Conservation (phyloP, 768 basidiomycete genomes). For the Agaricus subrufescens region DNA sequence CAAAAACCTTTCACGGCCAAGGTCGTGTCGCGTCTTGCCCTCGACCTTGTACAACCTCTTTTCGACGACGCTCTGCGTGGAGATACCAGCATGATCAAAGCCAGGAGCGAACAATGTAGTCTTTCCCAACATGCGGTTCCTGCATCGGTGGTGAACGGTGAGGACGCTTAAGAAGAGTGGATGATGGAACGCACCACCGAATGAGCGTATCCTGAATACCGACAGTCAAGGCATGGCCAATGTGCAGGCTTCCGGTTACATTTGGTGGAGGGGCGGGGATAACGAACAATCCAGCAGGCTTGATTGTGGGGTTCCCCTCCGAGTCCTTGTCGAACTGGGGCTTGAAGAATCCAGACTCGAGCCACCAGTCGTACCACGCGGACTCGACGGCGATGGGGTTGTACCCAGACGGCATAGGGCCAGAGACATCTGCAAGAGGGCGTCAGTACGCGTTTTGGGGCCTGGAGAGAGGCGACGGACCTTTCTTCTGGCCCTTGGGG, state of each 20-base stretch:
- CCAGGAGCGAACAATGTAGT: slow-evolving; percentile 89
- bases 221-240: slow-evolving; percentile 89
- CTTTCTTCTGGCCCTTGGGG: slow-evolving; percentile 91
- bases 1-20: slow-evolving; percentile 91
- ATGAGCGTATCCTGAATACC: slow-evolving; percentile 88
- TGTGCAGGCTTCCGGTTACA: slow-evolving; percentile 93
- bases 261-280: slow-evolving; percentile 93
- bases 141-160: slow-evolving; percentile 21
- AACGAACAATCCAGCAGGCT: slow-evolving; percentile 62
- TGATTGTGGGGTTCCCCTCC: slow-evolving; percentile 54
- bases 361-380: slow-evolving; percentile 99
- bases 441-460: neutral
- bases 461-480: slow-evolving; percentile 30
- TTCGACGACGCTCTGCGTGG: slow-evolving; percentile 97
- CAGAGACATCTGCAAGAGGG: slow-evolving; percentile 60
- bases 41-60: slow-evolving; percentile 81
- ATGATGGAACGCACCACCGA: slow-evolving; percentile 64
- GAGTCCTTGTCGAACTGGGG: slow-evolving; percentile 49
- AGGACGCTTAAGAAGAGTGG: neutral
- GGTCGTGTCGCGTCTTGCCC: slow-evolving; percentile 83
- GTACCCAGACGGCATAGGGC: slow-evolving; percentile 89
- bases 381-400: slow-evolving; percentile 94
- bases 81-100: slow-evolving; percentile 98
- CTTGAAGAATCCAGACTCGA: slow-evolving; percentile 83
- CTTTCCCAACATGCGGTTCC: slow-evolving; percentile 96